Evolutionary conservation across 345 rosid genomes (phyloP), one percentile per base, ranked within the genome.

Genomic region (Populus deltoides): DNA sequence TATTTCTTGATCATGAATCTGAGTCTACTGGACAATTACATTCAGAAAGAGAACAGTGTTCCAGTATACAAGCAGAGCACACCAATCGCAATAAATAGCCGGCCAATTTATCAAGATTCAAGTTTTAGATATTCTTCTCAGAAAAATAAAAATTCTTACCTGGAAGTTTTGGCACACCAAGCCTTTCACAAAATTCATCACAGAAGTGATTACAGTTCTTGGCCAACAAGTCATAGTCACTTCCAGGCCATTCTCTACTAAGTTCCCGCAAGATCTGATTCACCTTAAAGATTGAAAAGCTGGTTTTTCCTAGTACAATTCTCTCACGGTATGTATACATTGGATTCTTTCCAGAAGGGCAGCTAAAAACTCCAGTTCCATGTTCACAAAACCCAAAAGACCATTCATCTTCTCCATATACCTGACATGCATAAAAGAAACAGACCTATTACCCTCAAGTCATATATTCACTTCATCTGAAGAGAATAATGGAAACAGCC

Each of bases 151-250:
- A 15, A 43, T 18, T 24, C 74, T 80, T 81, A 94, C 98, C 99
- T 82, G 97, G 99, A 82, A 91, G 96, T 87, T 92, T 94, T 38
- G 87, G 91, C 72, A 92, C 97, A 76, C 97, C 98, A 72, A 97
- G 95, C 82, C 81, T 88, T 61, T 88, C 94, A 36, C 98, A 94
- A 45, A 93, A 78, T 63, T 92, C 95, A 81, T 93, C 94, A 38
- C 99, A 97, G 77, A 97, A 97, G 85, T 97, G 98, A 82, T 97
- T 97, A 82, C 99, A 97, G 78, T 97, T 97, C 86, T 84, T 94
- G 18, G 97, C 83, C 76, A 97, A 80, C 87, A 93, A 86, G 82
- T 94, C 99, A 74, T 96, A 92, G 0, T 80, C 68, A 75, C 71
- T 79, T 83, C 97, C 97, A 77, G 90, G 92, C 99, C 99, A 96